Evolutionary conservation across 2,329 filamentous ascomycete genomes (phyloP), one percentile per base, ranked within the genome.

Genomic region (Emmonsiellopsis sp.): DNA sequence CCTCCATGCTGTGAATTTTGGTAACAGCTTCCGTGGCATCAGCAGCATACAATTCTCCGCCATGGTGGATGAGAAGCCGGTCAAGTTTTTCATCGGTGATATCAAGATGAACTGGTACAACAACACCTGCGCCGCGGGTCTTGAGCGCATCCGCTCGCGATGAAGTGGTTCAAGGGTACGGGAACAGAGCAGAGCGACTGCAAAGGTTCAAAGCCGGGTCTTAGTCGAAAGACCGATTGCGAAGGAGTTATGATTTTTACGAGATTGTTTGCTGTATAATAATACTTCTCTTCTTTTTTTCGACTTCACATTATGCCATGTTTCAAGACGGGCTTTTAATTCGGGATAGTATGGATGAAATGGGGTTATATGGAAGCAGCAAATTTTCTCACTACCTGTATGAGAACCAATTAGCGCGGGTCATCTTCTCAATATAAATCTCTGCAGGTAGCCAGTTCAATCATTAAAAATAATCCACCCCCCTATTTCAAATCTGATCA

Each of bases 31-130:
- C 58, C 65, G 63, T 38, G 70, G 65, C 44, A 63, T 80, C 30
- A 76, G 70, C 11, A 73, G 75, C 7, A 69, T 79, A 16, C 72
- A 74, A 57, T 74, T 80, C 58, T 70, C 74, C 46, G 76, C 76
- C 9, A 73, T 68, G 51, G 72, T 70, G 40, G 60, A 62, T 34
- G 65, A 64, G 4, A 65, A 71, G 60, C 63, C 69, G 53, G 61
- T 68, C 31, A 75, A 72, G 59, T 75, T 78, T 65, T 67, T 62
- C 53, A 66, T 78, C 65, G 77, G 79, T 57, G 69, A 76, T 54
- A 60, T 79, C 53, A 58, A 68, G 45, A 61, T 78, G 61, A 70
- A 67, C 42, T 80, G 77, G 77, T 70, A 65, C 53, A 73, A 79
- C 65, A 74, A 74, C 56, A 74, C 66, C 41, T 79, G 77, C 58